phyloP scores from a whole-genome alignment of 768 basidiomycete genomes.

The Cytidiella melzeri region DNA sequence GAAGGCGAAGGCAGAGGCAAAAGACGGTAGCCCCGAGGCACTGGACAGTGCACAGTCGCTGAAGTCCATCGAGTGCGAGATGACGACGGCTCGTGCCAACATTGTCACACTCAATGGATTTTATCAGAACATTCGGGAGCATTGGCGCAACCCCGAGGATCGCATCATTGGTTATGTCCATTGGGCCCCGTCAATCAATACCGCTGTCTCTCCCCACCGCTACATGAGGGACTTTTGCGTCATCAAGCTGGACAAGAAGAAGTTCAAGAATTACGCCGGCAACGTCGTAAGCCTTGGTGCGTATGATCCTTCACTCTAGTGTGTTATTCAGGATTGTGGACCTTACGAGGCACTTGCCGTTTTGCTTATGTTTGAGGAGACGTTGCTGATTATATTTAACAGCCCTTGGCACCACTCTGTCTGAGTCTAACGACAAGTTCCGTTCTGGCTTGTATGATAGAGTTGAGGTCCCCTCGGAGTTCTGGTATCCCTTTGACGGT shows the following conservation, averaged over 20 bases:
- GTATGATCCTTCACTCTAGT: too few species aligned
- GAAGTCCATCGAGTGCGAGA: too few species aligned
- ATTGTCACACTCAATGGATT: too few species aligned
- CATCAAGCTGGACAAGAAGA: slow-evolving; percentile 32
- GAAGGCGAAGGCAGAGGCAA: slow-evolving; percentile 15
- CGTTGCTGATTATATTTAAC: too few species aligned
- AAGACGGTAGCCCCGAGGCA: slow-evolving; percentile 17
- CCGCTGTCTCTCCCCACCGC: slow-evolving; percentile 21
- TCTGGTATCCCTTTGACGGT: slow-evolving; percentile 21
- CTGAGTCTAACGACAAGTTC: too few species aligned
- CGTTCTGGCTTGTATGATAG: slow-evolving; percentile 18
- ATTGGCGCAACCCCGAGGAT: slow-evolving; percentile 27
- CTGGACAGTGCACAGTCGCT: too few species aligned
- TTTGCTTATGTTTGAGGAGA: too few species aligned
- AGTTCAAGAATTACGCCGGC: slow-evolving; percentile 28
- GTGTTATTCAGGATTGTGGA: too few species aligned
- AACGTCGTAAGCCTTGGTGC: slow-evolving; percentile 34
- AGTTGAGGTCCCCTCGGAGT: slow-evolving; percentile 17
- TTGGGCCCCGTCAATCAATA: slow-evolving; percentile 33
- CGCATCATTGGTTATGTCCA: slow-evolving; percentile 34
- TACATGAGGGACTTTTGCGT: slow-evolving; percentile 36
- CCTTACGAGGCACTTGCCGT: too few species aligned
- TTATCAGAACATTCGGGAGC: too few species aligned
- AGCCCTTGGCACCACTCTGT: too few species aligned
- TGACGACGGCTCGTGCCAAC: too few species aligned